Evolutionary conservation across 140 eudicot genomes (phyloP).

Genomic region (Cichorium intybus): DNA sequence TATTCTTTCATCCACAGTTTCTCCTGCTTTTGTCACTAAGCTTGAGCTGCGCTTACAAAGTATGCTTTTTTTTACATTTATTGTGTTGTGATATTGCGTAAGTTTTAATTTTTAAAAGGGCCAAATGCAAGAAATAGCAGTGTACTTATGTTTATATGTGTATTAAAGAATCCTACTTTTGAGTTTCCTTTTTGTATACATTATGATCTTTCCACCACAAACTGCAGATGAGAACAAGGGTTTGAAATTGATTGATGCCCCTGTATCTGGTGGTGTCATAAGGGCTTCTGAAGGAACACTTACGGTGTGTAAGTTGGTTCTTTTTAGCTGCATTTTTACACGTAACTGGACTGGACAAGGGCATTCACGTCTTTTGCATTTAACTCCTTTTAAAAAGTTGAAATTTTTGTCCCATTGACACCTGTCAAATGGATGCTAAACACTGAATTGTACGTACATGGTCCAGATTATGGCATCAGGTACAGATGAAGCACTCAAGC

Average conservation of each 20-base stretch:
- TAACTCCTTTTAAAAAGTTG: no score
- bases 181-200: constrained; percentile 14
- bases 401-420: background rate
- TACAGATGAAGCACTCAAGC: constrained; percentile 82
- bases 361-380: background rate
- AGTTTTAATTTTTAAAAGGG: background rate
- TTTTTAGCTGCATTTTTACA: background rate
- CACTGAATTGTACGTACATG: constrained; percentile 9
- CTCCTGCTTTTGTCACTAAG: constrained; percentile 81
- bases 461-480: constrained; percentile 95
- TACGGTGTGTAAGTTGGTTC: constrained; percentile 56
- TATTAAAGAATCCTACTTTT: background rate
- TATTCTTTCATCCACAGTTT: constrained; percentile 91
- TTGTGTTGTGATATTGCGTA: background rate
- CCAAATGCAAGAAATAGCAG: background rate
- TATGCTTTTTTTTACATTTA: constrained; percentile 40
- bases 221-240: constrained; percentile 60
- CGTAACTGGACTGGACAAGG: background rate
- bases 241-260: constrained; percentile 91
- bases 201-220: constrained; percentile 9
- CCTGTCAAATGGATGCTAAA: background rate
- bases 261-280: constrained; percentile 98
- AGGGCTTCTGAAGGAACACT: constrained; percentile 92
- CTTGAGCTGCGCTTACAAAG: constrained; percentile 75
- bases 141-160: no score